These are phyloP conservation scores for Kluyveromyces sp. DNA, from an alignment of 1,139 yeast genomes.

Conservation along the genomic window DNA sequence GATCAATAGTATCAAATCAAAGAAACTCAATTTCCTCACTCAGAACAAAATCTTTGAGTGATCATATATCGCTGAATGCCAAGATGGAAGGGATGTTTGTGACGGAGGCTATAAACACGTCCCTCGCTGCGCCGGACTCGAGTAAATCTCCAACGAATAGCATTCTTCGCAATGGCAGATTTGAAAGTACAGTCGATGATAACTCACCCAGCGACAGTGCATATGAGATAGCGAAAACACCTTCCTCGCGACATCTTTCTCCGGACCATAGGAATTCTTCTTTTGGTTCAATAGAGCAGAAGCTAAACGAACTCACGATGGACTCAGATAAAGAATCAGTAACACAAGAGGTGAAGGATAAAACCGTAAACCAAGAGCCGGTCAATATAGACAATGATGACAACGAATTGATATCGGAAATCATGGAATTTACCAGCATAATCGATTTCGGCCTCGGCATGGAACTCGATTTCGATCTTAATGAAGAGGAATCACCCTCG, in stretches of 20 bases:
- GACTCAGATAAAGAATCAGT: constrained; percentile 15
- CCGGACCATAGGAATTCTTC: constrained; percentile 14
- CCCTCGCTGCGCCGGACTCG: constrained; percentile 31
- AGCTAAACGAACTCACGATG: constrained; percentile 20
- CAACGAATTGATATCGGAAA: constrained; percentile 33
- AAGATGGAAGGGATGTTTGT: constrained; percentile 38
- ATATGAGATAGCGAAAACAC: not conserved
- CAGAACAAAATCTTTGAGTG: constrained; percentile 30
- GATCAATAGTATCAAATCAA: constrained; percentile 39
- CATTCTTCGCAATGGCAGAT: constrained; percentile 41
- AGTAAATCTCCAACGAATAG: constrained; percentile 42
- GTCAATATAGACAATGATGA: constrained; percentile 22
- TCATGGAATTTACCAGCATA: constrained; percentile 57
- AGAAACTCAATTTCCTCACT: constrained; percentile 20
- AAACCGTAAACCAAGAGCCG: not conserved
- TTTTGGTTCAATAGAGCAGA: constrained; percentile 24
- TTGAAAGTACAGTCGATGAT: constrained; percentile 15
- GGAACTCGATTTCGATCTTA: constrained; percentile 28
- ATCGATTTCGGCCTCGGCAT: constrained; percentile 52
- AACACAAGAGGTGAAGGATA: constrained; percentile 1
- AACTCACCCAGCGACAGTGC: not conserved
- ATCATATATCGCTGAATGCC: constrained; percentile 33
- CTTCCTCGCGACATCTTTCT: not conserved
- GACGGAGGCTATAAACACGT: constrained; percentile 30
- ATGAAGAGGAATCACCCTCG: constrained; percentile 10